These are phyloP conservation scores for Clitopilus passeckerianus DNA, from an alignment of 768 basidiomycete species.

Conservation along the genomic window DNA sequence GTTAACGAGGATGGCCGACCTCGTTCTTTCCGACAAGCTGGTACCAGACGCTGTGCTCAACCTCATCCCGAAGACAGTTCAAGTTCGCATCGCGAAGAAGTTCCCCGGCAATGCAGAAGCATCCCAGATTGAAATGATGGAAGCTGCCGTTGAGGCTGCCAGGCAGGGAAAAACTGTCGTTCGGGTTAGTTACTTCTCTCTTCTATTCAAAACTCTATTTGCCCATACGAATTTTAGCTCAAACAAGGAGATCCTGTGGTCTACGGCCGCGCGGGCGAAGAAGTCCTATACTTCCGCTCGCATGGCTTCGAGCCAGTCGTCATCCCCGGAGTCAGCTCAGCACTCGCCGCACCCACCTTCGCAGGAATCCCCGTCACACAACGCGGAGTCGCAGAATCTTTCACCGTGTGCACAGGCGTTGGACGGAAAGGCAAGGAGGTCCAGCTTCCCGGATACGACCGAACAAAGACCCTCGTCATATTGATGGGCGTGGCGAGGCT, in stretches of 20 bases:
- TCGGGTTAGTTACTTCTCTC: slow-evolving; percentile 45
- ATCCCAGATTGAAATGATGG: slow-evolving; percentile 94
- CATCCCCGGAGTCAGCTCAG: slow-evolving; percentile 87
- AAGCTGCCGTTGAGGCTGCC: slow-evolving; percentile 82
- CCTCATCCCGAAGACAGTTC: slow-evolving; percentile 68
- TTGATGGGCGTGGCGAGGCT: slow-evolving; percentile 96
- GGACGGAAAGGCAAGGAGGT: slow-evolving; percentile 82
- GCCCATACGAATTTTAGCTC: slow-evolving; percentile 39
- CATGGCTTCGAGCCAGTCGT: slow-evolving; percentile 82
- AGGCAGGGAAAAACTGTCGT: slow-evolving; percentile 79
- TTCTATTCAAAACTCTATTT: not conserved
- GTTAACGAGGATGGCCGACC: slow-evolving; percentile 73
- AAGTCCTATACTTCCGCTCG: slow-evolving; percentile 86
- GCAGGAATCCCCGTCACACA: slow-evolving; percentile 94
- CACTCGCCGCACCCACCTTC: slow-evolving; percentile 84
- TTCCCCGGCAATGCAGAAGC: slow-evolving; percentile 97
- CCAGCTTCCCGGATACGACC: slow-evolving; percentile 82
- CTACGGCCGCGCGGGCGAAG: slow-evolving; percentile 93
- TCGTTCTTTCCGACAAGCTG: slow-evolving; percentile 95
- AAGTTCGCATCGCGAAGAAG: slow-evolving; percentile 89
- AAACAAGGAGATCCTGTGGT: slow-evolving; percentile 98
- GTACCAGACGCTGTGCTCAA: slow-evolving; percentile 86
- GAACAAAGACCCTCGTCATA: slow-evolving; percentile 74
- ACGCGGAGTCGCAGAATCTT: slow-evolving; percentile 86
- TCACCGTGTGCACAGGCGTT: slow-evolving; percentile 92